Percentiles rank a stretch among this genome's conserved stretches.
phyloP scores from a whole-genome alignment of 2,329 filamentous ascomycete species.

The Hymenoscyphus salicellus region DNA sequence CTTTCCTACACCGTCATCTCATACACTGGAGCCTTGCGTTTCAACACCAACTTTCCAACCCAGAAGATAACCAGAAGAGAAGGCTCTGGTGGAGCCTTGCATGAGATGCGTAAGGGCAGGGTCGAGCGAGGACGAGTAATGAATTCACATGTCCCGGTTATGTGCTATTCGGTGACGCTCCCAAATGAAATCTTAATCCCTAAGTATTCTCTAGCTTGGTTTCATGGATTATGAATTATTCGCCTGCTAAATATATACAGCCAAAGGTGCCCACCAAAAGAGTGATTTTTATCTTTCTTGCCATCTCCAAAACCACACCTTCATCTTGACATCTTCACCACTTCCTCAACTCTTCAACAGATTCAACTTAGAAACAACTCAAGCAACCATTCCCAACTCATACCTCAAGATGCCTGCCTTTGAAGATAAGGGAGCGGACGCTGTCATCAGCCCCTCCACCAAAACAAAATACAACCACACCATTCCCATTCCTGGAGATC shows the following conservation, averaged over 20 bases:
- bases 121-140: constrained; percentile 14
- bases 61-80: constrained; percentile 4
- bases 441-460: constrained; percentile 15
- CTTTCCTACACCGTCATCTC: constrained; percentile 23
- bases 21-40: constrained; percentile 25
- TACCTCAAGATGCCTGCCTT: constrained; percentile 55
- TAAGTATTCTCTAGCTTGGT: constrained; percentile 30
- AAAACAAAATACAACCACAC: constrained; percentile 13
- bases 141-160: constrained; percentile 25
- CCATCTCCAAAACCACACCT: constrained; percentile 1
- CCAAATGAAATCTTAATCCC: constrained; percentile 15
- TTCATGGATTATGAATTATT: constrained; percentile 16
- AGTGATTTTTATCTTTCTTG: constrained; percentile 1
- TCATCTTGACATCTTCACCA: not conserved
- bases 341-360: not conserved
- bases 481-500: constrained; percentile 45
- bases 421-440: constrained; percentile 53
- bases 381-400: not conserved
- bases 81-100: constrained; percentile 16
- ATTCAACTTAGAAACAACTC: not conserved
- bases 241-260: constrained; percentile 31
- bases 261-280: not conserved
- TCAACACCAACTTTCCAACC: constrained; percentile 17
- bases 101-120: constrained; percentile 15
- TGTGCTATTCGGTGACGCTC: constrained; percentile 15